Conservation (phyloP, 805 yeast species). For the Sugiyamaella smithiae region DNA sequence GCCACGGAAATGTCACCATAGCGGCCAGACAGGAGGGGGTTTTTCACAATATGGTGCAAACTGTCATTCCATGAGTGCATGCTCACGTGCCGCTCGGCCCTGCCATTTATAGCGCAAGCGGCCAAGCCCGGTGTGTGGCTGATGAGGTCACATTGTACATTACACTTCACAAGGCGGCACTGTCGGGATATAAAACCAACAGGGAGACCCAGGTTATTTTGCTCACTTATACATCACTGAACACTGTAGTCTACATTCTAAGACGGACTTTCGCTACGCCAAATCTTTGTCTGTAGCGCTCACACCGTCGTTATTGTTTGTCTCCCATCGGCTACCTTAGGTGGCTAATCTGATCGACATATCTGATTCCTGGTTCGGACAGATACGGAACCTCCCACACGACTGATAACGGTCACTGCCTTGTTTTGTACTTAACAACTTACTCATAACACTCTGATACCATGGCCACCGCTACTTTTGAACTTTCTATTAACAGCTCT, state of each 20-base stretch:
- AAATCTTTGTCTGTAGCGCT: neutral
- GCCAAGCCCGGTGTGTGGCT: no score
- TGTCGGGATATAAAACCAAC: neutral
- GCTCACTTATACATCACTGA: no score
- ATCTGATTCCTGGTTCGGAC: neutral
- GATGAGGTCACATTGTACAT: neutral
- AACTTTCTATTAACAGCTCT: conserved; percentile 1
- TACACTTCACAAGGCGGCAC: neutral
- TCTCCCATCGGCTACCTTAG: neutral
- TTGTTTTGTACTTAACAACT: conserved; percentile 1
- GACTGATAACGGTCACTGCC: conserved; percentile 5
- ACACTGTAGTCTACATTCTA: neutral
- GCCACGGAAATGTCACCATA: no score
- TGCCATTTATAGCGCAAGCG: no score
- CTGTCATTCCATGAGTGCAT: no score
- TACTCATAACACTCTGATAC: neutral
- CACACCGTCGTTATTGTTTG: neutral
- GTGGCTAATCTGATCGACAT: neutral
- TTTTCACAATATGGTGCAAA: no score
- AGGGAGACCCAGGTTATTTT: neutral
- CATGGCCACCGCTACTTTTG: neutral
- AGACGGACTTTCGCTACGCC: neutral
- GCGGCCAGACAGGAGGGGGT: no score
- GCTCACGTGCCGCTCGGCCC: no score
- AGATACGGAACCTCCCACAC: neutral